phyloP scores from a whole-genome alignment of 208 protist species.

The Crithidia sp. region DNA sequence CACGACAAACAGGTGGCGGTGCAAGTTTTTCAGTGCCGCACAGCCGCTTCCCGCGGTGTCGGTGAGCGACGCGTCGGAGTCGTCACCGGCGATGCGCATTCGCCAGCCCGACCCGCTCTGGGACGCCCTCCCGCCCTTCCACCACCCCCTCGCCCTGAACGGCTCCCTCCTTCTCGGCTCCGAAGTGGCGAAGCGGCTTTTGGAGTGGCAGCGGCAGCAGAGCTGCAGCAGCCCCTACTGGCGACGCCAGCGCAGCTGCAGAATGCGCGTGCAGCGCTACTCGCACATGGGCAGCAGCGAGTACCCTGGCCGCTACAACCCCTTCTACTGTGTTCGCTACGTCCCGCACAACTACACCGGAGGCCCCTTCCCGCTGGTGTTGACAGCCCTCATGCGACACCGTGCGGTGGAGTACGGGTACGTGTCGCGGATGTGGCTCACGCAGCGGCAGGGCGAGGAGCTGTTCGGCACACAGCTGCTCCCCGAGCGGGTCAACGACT shows the following conservation, averaged over 20 bases:
- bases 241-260: slow-evolving; percentile 1
- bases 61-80: not conserved
- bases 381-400: slow-evolving; percentile 56
- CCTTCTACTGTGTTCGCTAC: slow-evolving; percentile 70
- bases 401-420: slow-evolving; percentile 75
- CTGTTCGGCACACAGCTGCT: slow-evolving; percentile 47
- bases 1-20: too few relatives aligned
- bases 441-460: slow-evolving; percentile 48
- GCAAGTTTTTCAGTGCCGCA: slow-evolving; percentile 9
- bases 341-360: slow-evolving; percentile 58
- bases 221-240: slow-evolving; percentile 65
- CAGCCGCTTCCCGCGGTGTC: not conserved
- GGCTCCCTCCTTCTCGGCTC: slow-evolving; percentile 42
- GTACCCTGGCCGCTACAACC: slow-evolving; percentile 65
- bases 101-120: slow-evolving; percentile 21
- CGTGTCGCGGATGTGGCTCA: slow-evolving; percentile 79
- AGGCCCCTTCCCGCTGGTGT: slow-evolving; percentile 39
- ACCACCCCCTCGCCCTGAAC: slow-evolving; percentile 33
- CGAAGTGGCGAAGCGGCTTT: slow-evolving; percentile 16
- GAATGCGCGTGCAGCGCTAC: not conserved
- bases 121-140: slow-evolving; percentile 31
- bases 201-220: slow-evolving; percentile 15
- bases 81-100: not conserved
- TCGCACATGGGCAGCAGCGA: slow-evolving; percentile 47
- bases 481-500: slow-evolving; percentile 44